Percentiles rank a stretch among this genome's conserved stretches.
Evolutionary conservation across 306 rosid species (phyloP).

Genomic region (Dryas octopetala): DNA sequence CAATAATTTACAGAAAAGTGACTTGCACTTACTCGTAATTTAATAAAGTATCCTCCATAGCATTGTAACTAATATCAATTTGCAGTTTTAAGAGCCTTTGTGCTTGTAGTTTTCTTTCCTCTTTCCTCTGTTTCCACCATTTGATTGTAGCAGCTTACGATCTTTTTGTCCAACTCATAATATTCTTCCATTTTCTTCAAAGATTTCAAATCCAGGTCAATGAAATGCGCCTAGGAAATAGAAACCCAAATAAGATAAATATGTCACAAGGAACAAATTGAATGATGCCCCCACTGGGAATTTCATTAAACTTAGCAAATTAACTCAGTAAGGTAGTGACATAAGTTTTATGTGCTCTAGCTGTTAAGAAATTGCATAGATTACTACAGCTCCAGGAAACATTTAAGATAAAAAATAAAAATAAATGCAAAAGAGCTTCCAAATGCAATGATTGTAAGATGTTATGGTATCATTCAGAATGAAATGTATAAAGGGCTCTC

Average conservation of each 20-base stretch:
- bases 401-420: background rate
- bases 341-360: background rate
- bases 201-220: slow-evolving; percentile 88
- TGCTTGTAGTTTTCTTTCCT: slow-evolving; percentile 39
- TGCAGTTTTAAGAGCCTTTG: slow-evolving; percentile 28
- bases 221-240: slow-evolving; percentile 60
- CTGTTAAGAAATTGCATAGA: background rate
- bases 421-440: background rate
- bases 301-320: background rate
- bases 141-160: slow-evolving; percentile 65
- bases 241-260: slow-evolving; percentile 31
- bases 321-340: too few species aligned
- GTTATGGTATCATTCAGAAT: background rate
- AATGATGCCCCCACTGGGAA: slow-evolving; percentile 14
- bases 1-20: slow-evolving; percentile 25
- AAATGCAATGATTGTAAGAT: background rate
- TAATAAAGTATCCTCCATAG: slow-evolving; percentile 32
- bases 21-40: slow-evolving; percentile 23
- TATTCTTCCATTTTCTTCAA: slow-evolving; percentile 83
- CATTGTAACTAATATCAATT: slow-evolving; percentile 30
- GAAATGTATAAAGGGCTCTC: slow-evolving; percentile 10
- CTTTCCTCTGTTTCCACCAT: slow-evolving; percentile 52
- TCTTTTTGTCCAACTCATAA: slow-evolving; percentile 81
- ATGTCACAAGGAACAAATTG: background rate
- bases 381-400: background rate